Conservation (phyloP, 2,329 filamentous ascomycete genomes). For the Whalleya microplaca region DNA sequence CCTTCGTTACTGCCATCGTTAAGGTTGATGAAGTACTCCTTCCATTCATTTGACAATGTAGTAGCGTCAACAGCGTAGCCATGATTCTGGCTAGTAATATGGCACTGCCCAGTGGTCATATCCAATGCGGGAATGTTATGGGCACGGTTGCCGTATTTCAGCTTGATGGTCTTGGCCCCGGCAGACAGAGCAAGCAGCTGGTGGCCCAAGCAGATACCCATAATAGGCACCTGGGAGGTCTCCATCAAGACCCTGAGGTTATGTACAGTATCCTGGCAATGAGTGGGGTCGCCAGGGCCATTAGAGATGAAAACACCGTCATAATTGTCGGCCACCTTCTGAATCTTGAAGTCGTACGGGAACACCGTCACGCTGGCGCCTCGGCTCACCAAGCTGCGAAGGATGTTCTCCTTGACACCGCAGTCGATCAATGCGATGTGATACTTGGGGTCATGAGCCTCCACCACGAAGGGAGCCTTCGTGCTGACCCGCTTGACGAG, state of each 20-base stretch:
- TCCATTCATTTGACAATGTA: conserved; percentile 84
- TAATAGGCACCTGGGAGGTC: conserved; percentile 85
- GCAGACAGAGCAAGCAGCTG: conserved; percentile 90
- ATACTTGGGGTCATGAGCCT: conserved; percentile 78
- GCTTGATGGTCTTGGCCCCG: conserved; percentile 89
- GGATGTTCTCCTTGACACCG: conserved; percentile 99
- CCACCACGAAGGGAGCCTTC: conserved; percentile 96
- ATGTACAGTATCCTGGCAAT: conserved; percentile 93
- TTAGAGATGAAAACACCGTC: conserved; percentile 99
- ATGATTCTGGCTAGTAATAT: conserved; percentile 98
- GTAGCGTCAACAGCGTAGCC: conserved; percentile 91
- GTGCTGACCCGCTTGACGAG: conserved; percentile 95
- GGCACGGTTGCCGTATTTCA: conserved; percentile 98
- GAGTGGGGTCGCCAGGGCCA: conserved; percentile 95
- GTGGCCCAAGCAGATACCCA: conserved; percentile 98
- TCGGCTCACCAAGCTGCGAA: conserved; percentile 88
- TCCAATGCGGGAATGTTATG: conserved; percentile 98
- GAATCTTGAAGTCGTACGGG: conserved; percentile 95
- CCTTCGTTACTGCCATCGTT: conserved; percentile 98
- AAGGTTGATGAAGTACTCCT: conserved; percentile 97
- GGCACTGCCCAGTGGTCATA: conserved; percentile 93
- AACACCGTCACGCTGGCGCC: conserved; percentile 93
- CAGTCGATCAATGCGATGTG: conserved; percentile 97
- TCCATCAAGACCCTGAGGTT: conserved; percentile 91
- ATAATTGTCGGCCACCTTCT: conserved; percentile 97